Evolutionary conservation across 768 basidiomycete species (phyloP), one percentile per base, ranked within the genome.

Genomic region (Trametes cubensis): DNA sequence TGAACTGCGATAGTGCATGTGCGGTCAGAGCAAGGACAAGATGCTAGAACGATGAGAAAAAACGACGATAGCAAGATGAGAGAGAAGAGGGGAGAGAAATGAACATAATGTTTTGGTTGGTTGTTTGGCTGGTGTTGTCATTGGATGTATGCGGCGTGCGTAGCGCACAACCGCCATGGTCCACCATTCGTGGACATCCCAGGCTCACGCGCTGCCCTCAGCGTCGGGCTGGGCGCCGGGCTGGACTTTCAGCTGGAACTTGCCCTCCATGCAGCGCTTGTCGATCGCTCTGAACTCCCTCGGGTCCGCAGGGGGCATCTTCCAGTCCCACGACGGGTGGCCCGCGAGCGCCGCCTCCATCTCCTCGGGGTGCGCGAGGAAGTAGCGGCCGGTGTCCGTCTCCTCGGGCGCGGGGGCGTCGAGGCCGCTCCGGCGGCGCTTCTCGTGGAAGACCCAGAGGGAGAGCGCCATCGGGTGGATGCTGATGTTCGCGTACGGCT

Each of bases 311-410:
- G 42, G 53, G 13, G 60, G 60, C 39, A 55, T 55, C 45, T 18
- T 21, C 60, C 60, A 61, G 45, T 55, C 45, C 52, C 58, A 58
- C 17, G 49, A 11, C 18, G 52, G 52, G 17, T 59, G 52, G 1
- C 53, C 45, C 3, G 39, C 38, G 18, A 63, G 34, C n/a, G 44
- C 44, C 3, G 52, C 18, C 52, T 63, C 62, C 21, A 44, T 23
- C 53, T 63, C 52, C 3, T 63, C 62, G 1, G 62, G 62, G 53
- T 63, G 57, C 4, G 34, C 57, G 17, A 18, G 15, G 23, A 63
- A 59, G 55, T 63, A 63, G n/a, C 47, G 38, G n/a, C 55, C 46
- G 45, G 40, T 39, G 46, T 58, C 56, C 13, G 41, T 17, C n/a
- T 26, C 3, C 26, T 25, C 18, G 28, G 5, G 5, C 20, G 18